phyloP scores from a whole-genome alignment of 176 grass and related monocot genomes.

The Carex myosuroides region DNA sequence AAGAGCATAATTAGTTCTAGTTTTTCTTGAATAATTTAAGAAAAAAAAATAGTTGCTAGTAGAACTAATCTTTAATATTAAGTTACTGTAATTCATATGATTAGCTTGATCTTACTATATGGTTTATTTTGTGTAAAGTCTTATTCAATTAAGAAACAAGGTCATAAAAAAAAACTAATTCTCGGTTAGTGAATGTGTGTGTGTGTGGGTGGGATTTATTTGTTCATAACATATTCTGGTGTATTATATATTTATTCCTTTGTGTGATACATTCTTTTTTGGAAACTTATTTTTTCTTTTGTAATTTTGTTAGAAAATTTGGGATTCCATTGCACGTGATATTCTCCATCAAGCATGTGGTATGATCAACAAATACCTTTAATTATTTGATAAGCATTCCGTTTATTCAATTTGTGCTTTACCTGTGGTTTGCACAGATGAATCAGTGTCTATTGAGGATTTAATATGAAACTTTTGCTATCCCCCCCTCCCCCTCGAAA shows the following conservation, averaged over 20 bases:
- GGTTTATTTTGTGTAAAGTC: neutral
- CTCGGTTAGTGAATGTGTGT: neutral
- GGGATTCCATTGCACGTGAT: constrained; percentile 86
- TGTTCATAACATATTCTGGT: neutral
- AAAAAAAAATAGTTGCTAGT: neutral
- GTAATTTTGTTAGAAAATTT: constrained; percentile 50
- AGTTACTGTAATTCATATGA: neutral
- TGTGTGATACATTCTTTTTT: neutral
- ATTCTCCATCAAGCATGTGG: constrained; percentile 91
- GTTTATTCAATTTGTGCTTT: neutral
- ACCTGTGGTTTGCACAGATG: neutral
- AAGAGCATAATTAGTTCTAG: neutral
- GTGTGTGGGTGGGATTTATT: neutral
- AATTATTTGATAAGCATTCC: neutral
- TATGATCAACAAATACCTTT: constrained; percentile 28
- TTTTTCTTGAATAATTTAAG: neutral
- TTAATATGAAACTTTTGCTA: neutral
- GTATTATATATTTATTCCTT: neutral
- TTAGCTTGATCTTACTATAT: neutral
- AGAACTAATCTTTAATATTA: neutral
- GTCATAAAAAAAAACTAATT: neutral
- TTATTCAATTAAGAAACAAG: neutral
- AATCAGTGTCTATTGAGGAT: neutral
- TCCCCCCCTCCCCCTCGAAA: neutral
- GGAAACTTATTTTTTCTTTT: neutral